A percentile compares a stretch with the other conserved stretches of the same genome.
Evolutionary conservation across 2,329 filamentous ascomycete species (phyloP).

Genomic region (Pestalotiopsis sp.): DNA sequence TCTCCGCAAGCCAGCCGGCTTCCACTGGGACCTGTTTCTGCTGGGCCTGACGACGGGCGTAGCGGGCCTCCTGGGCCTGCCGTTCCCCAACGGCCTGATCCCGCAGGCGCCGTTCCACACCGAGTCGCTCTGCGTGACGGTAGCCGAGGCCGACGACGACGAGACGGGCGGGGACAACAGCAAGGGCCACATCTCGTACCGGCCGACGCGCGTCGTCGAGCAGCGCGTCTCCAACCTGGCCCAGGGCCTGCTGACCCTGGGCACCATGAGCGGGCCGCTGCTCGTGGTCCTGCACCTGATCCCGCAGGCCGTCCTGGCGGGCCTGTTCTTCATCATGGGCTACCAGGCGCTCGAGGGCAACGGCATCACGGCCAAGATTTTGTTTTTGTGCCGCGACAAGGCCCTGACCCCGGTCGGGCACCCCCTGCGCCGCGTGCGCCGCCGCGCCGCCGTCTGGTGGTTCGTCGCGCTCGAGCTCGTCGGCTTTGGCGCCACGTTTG

Average conservation of each 20-base stretch:
- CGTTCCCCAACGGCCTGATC: conserved; percentile 82
- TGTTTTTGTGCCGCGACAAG: conserved; percentile 70
- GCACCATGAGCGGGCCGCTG: conserved; percentile 77
- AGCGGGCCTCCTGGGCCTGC: conserved; percentile 75
- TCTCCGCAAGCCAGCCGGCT: conserved; percentile 78
- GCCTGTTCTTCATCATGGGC: conserved; percentile 85
- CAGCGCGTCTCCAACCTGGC: conserved; percentile 79
- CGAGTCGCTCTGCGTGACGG: conserved; percentile 74
- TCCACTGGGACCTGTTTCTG: conserved; percentile 85
- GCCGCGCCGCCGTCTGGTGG: conserved; percentile 68
- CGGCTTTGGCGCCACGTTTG: conserved; percentile 78
- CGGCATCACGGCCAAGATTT: conserved; percentile 74
- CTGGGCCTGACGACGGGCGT: conserved; percentile 78
- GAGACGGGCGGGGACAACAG: conserved; percentile 47
- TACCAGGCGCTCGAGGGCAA: conserved; percentile 77
- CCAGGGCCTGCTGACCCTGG: conserved; percentile 76
- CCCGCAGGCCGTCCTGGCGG: conserved; percentile 78
- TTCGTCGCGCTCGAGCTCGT: conserved; percentile 72
- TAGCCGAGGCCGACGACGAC: conserved; percentile 53
- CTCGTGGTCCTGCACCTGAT: conserved; percentile 76
- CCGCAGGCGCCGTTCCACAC: conserved; percentile 86
- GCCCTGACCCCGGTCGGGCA: conserved; percentile 61
- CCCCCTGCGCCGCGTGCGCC: conserved; percentile 62
- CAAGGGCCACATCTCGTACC: conserved; percentile 58
- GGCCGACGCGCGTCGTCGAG: conserved; percentile 69